Evolutionary conservation across 371 early-diverging fungal species (phyloP), one percentile per base, ranked within the genome.

Genomic region (Coemansia sp.): DNA sequence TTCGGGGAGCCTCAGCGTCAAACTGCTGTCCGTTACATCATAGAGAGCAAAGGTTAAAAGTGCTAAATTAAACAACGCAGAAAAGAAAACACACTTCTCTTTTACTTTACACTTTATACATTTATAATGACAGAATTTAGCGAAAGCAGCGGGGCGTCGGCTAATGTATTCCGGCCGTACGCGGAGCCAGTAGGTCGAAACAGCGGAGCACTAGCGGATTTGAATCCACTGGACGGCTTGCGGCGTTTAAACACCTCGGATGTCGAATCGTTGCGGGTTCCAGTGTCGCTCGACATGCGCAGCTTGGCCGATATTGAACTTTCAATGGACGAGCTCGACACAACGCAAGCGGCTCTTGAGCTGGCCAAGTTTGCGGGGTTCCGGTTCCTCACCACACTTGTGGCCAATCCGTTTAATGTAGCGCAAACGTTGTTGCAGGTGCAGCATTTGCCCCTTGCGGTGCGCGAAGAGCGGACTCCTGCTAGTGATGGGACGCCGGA

Each of bases 351-450:
- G 7, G 80, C 86, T 0, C 76, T 77, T n/a, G 84, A 84, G 63
- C 73, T 86, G 24, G 76, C 83, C 27, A 85, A 81, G 57, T 88
- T 85, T 73, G 89, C 90, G 3, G 72, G 86, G 4, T 65, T 87
- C 39, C 86, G 90, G 69, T 90, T 82, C 66, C 71, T 90, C 40
- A 82, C 88, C 4, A 81, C 86, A 0, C 86, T 89, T 66, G 42
- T 87, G 11, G 82, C 88, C 4, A 84, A 86, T 2, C 95, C 94
- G 0, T 89, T 91, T 64, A 90, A 87, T 54, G 87, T 88, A 4
- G 87, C 87, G 0, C 88, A 88, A 24, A 93, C 90, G 24, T 70
- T 94, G 18, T 69, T 91, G 24, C 92, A 92, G 76, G 88, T 92
- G 11, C 93, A 92, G 79, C 89, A 89, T 67, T 61, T 89, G 14